These are phyloP conservation scores for Calocybe cyanea DNA, from an alignment of 768 basidiomycete species.

Conservation along the genomic window DNA sequence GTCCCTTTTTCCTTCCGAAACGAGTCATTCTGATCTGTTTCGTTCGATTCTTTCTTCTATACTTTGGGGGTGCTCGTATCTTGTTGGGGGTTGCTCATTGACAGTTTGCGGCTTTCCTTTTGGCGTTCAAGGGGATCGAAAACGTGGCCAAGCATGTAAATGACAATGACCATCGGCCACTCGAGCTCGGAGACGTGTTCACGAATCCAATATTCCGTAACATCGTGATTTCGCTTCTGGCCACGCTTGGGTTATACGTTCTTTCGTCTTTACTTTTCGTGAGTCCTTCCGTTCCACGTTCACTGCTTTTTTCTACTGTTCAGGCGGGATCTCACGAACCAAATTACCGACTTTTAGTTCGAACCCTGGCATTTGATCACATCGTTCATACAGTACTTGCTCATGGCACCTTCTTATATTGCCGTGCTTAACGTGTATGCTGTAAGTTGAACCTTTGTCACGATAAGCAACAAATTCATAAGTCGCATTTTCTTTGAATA, in stretches of 20 bases:
- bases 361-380: constrained; percentile 99
- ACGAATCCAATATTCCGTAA: constrained; percentile 79
- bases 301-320: constrained; percentile 3
- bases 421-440: constrained; percentile 91
- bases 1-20: no score
- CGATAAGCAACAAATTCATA: no score
- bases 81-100: background rate
- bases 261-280: constrained; percentile 82
- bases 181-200: constrained; percentile 62
- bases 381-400: constrained; percentile 86
- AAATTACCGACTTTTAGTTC: constrained; percentile 43
- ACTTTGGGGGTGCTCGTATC: no score
- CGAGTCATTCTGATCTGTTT: no score
- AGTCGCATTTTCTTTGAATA: no score
- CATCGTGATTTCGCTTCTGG: constrained; percentile 79
- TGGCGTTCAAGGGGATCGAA: constrained; percentile 80
- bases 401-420: constrained; percentile 94
- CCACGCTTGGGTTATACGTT: constrained; percentile 89
- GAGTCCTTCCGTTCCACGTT: constrained; percentile 34
- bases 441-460: constrained; percentile 31
- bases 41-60: no score
- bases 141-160: constrained; percentile 39
- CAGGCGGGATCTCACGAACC: no score
- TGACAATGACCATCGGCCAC: constrained; percentile 30
- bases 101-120: constrained; percentile 72